Evolutionary conservation across 2,329 filamentous ascomycete species (phyloP).

Genomic region (Fusarium setosum): DNA sequence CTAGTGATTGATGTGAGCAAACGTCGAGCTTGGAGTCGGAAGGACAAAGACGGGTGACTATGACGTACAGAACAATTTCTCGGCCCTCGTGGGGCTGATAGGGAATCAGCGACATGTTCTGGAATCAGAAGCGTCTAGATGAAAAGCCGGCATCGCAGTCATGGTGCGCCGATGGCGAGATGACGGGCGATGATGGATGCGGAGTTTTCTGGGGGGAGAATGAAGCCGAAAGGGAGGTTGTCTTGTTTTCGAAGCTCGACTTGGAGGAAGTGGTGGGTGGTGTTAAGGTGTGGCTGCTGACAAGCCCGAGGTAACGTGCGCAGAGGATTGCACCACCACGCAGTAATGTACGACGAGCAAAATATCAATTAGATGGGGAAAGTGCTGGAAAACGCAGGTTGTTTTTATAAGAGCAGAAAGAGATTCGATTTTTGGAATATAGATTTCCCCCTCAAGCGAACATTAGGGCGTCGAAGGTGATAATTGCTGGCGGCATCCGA

Average conservation of each 20-base stretch:
- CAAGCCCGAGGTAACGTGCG: conserved; percentile 7
- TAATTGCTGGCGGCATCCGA: no score
- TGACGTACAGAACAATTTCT: conserved; percentile 82
- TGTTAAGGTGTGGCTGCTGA: conserved; percentile 27
- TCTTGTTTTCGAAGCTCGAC: conserved; percentile 20
- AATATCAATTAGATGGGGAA: not conserved
- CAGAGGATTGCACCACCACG: conserved; percentile 5
- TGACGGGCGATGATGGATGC: conserved; percentile 11
- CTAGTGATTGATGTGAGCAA: conserved; percentile 57
- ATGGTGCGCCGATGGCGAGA: conserved; percentile 25
- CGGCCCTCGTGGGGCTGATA: conserved; percentile 79
- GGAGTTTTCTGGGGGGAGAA: conserved; percentile 12
- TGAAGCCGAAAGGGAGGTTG: conserved; percentile 16
- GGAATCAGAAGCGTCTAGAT: conserved; percentile 27
- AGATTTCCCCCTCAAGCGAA: no score
- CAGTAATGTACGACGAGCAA: not conserved
- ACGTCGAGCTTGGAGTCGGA: not conserved
- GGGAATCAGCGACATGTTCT: conserved; percentile 76
- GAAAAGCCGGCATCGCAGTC: conserved; percentile 36
- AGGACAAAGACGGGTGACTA: conserved; percentile 10
- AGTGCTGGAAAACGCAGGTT: not conserved
- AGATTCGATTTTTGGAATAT: no score
- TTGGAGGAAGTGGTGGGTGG: conserved; percentile 15
- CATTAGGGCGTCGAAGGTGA: no score
- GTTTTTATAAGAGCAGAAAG: no score